A percentile compares a stretch with the other conserved stretches of the same genome.
Evolutionary conservation across 805 yeast genomes (phyloP).

Genomic region (Tetrapisispora arboricola): DNA sequence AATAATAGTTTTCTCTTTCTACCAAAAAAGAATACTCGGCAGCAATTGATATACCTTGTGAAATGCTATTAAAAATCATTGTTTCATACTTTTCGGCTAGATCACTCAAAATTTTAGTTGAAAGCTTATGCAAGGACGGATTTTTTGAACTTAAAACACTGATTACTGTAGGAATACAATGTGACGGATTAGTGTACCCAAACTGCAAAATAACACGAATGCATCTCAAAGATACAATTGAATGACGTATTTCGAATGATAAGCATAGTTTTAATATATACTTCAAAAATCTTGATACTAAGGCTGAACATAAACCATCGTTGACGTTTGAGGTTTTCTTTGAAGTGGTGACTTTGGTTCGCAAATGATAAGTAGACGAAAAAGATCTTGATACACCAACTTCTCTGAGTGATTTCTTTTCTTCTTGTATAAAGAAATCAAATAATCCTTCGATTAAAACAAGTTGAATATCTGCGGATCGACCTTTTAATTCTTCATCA

Average conservation of each 20-base stretch:
- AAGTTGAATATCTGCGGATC: conserved; percentile 35
- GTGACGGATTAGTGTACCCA: conserved; percentile 69
- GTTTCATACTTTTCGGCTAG: conserved; percentile 61
- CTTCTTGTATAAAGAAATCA: conserved; percentile 50
- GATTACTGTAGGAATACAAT: conserved; percentile 56
- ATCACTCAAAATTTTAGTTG: conserved; percentile 42
- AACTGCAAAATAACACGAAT: conserved; percentile 45
- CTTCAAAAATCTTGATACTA: conserved; percentile 53
- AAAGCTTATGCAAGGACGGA: conserved; percentile 35
- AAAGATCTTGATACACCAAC: conserved; percentile 32
- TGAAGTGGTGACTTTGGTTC: conserved; percentile 30
- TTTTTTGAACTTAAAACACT: conserved; percentile 53
- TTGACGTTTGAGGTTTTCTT: conserved; percentile 35
- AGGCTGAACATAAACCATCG: conserved; percentile 66
- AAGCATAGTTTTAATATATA: conserved; percentile 42
- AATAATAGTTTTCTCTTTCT: conserved; percentile 5
- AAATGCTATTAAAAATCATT: conserved; percentile 53
- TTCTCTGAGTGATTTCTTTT: conserved; percentile 33
- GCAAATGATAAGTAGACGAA: conserved; percentile 31
- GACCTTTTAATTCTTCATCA: conserved; percentile 37
- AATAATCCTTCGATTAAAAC: conserved; percentile 48
- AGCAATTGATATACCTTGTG: conserved; percentile 52
- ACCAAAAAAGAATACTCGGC: conserved; percentile 30
- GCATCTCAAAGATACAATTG: conserved; percentile 44
- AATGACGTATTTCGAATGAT: conserved; percentile 34